A percentile compares a stretch with the other conserved stretches of the same genome.
Conservation (phyloP, 768 basidiomycete genomes). For the Tulasnella sp. region DNA sequence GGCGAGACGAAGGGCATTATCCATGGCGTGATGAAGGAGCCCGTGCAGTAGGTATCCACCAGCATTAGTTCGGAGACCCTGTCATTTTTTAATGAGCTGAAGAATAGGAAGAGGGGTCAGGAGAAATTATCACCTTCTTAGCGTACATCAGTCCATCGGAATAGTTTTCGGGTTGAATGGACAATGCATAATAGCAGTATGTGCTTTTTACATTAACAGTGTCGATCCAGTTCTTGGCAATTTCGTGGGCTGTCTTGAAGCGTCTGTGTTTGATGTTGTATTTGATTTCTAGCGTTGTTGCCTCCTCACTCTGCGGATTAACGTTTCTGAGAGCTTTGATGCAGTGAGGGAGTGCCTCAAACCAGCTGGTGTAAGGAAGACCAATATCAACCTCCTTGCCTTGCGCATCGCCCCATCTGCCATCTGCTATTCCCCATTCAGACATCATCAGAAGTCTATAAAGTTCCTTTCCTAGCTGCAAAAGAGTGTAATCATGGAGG, state of each 20-base stretch:
- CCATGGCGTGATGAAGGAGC: background rate
- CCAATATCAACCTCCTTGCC: background rate
- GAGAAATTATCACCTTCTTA: background rate
- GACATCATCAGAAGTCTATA: slow-evolving; percentile 4
- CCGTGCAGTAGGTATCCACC: background rate
- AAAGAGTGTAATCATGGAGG: too few species aligned
- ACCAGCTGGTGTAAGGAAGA: background rate
- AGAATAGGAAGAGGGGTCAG: background rate
- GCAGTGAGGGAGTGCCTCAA: slow-evolving; percentile 4
- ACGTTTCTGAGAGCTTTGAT: background rate
- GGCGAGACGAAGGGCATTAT: background rate
- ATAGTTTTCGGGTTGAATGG: slow-evolving; percentile 3
- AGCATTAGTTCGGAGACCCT: slow-evolving; percentile 4
- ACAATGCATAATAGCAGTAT: slow-evolving; percentile 7
- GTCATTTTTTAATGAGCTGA: background rate
- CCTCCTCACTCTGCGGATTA: slow-evolving; percentile 5
- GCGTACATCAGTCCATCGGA: slow-evolving; percentile 5
- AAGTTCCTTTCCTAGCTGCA: slow-evolving; percentile 10
- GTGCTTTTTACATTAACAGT: background rate
- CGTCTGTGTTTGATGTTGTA: slow-evolving; percentile 8
- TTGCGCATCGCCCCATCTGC: background rate
- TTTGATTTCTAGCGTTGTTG: slow-evolving; percentile 5
- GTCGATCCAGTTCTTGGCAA: slow-evolving; percentile 7
- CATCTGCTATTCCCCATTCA: slow-evolving; percentile 2
- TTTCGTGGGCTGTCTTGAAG: background rate